Evolutionary conservation across 805 yeast species (phyloP).

Genomic region (Candida patagonica): DNA sequence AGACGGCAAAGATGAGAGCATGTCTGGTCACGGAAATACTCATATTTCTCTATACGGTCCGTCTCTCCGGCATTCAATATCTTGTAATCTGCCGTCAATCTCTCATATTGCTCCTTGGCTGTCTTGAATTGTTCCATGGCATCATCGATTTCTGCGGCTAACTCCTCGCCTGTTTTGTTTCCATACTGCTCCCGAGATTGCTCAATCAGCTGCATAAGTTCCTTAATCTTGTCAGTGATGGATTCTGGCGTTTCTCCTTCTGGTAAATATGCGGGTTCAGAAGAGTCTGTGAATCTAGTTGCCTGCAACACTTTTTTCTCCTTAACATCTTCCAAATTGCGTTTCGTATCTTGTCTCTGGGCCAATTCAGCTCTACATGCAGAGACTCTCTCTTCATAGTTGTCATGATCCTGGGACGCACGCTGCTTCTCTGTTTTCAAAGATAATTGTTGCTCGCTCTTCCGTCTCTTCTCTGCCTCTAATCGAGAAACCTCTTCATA

Average conservation of each 20-base stretch:
- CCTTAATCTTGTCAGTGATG: neutral
- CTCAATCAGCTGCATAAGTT: neutral
- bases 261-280: neutral
- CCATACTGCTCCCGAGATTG: neutral
- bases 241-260: neutral
- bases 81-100: neutral
- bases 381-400: no score
- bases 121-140: neutral
- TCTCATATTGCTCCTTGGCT: conserved; percentile 3
- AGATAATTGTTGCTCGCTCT: no score
- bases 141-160: neutral
- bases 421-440: no score
- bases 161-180: conserved; percentile 1
- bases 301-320: no score
- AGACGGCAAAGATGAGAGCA: neutral
- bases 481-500: no score
- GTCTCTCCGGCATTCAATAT: neutral
- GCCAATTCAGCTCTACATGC: no score
- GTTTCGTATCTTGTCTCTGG: no score
- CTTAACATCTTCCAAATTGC: no score
- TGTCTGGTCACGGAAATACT: neutral
- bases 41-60: conserved; percentile 2
- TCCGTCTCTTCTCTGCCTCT: no score
- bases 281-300: neutral
- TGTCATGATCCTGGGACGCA: no score